Evolutionary conservation across 257 asterid species (phyloP).

Genomic region (Solanum gandarillasii): DNA sequence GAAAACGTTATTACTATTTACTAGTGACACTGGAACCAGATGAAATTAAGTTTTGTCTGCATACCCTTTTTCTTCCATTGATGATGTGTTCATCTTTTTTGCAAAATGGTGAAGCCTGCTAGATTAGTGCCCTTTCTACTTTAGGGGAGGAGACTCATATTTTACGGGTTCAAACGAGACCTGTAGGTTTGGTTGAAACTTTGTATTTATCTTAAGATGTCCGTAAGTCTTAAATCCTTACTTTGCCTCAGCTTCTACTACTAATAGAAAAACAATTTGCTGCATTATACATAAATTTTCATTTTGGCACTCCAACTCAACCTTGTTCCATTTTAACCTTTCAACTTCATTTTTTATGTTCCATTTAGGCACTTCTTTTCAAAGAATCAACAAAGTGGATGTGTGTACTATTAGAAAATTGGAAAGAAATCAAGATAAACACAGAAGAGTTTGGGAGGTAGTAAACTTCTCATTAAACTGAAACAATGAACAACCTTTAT

Average conservation of each 20-base stretch:
- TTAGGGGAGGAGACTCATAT: not conserved
- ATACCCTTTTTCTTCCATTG: not conserved
- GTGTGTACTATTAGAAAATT: too few species aligned
- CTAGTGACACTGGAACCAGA: not conserved
- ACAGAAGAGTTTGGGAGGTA: too few species aligned
- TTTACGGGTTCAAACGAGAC: not conserved
- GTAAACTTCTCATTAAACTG: too few species aligned
- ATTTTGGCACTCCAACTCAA: too few species aligned
- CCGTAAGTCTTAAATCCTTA: not conserved
- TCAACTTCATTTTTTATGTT: too few species aligned
- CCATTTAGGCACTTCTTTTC: too few species aligned
- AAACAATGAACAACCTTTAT: too few species aligned
- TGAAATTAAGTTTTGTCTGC: not conserved
- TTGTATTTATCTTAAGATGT: not conserved
- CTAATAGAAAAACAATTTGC: too few species aligned
- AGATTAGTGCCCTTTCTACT: not conserved
- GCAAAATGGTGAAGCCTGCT: not conserved
- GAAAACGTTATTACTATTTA: not conserved
- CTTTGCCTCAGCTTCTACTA: not conserved
- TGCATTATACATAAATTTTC: too few species aligned
- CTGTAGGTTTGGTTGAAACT: not conserved
- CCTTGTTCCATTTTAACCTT: too few species aligned
- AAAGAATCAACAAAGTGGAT: too few species aligned
- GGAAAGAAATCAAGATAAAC: too few species aligned
- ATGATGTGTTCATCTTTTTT: not conserved